Evolutionary conservation across 225 moss, liverwort and hornwort genomes (phyloP).

Genomic region (Lunularia cruciata): DNA sequence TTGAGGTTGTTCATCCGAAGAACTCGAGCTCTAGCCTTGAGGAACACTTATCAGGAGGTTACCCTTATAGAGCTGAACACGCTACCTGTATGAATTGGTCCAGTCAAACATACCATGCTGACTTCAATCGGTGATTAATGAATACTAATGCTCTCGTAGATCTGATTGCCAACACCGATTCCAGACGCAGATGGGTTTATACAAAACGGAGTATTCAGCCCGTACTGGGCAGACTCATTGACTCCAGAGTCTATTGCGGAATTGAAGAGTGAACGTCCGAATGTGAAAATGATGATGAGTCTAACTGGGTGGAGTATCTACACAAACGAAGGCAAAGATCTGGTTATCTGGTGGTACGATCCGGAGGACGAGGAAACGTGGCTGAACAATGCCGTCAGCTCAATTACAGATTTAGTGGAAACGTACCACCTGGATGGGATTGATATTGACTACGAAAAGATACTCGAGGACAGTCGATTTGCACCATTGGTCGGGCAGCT

Average conservation of each 20-base stretch:
- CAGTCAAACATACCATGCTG: too few relatives aligned
- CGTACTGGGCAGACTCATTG: slow-evolving; percentile 19
- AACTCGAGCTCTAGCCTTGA: too few relatives aligned
- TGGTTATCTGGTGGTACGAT: slow-evolving; percentile 35
- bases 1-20: too few relatives aligned
- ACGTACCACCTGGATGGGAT: slow-evolving; percentile 38
- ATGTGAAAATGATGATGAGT: slow-evolving; percentile 18
- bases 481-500: slow-evolving; percentile 10
- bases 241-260: slow-evolving; percentile 2
- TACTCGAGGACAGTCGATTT: slow-evolving; percentile 23
- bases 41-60: too few relatives aligned
- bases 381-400: slow-evolving; percentile 37
- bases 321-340: background rate
- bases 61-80: too few relatives aligned
- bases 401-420: slow-evolving; percentile 32
- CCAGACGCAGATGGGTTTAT: background rate
- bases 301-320: slow-evolving; percentile 28
- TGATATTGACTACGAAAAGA: slow-evolving; percentile 42
- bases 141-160: too few relatives aligned
- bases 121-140: too few relatives aligned
- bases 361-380: slow-evolving; percentile 18
- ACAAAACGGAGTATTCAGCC: slow-evolving; percentile 12
- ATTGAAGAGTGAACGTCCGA: slow-evolving; percentile 5
- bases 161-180: too few relatives aligned
- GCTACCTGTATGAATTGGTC: too few relatives aligned